phyloP scores from a whole-genome alignment of 2,329 filamentous ascomycete species.

The Simplicillium aogashimaense region DNA sequence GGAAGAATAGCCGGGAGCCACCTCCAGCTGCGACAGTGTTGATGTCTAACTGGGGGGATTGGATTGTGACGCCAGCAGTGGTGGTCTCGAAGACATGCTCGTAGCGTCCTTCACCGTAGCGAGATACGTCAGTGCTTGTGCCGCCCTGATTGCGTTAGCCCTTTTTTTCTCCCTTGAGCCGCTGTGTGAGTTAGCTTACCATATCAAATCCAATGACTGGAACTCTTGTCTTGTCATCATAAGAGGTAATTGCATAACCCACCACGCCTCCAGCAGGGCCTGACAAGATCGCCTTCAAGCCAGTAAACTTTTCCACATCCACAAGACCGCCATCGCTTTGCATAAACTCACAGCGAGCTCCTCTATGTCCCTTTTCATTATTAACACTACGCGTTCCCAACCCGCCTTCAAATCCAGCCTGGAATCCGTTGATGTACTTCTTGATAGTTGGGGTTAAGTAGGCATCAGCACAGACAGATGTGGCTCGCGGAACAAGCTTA shows the following conservation, averaged over 20 bases:
- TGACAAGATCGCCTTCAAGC: conserved; percentile 74
- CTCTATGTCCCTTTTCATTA: conserved; percentile 51
- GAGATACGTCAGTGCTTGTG: conserved; percentile 82
- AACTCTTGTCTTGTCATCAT: conserved; percentile 70
- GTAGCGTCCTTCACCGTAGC: conserved; percentile 76
- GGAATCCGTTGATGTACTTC: conserved; percentile 58
- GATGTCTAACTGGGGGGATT: conserved; percentile 86
- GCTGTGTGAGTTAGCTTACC: conserved; percentile 26
- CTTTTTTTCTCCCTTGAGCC: not conserved
- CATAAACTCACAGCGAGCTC: conserved; percentile 89
- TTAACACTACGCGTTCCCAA: conserved; percentile 68
- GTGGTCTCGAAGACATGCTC: conserved; percentile 94
- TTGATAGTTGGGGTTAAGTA: conserved; percentile 32
- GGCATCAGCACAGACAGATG: conserved; percentile 32
- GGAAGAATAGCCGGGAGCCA: conserved; percentile 76
- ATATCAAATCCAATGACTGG: conserved; percentile 95
- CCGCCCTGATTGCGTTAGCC: conserved; percentile 43
- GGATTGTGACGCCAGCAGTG: conserved; percentile 87
- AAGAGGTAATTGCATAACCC: conserved; percentile 84
- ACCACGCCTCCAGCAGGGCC: conserved; percentile 91
- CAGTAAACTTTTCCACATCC: conserved; percentile 73
- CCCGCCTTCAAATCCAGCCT: conserved; percentile 70
- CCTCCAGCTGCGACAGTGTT: conserved; percentile 91
- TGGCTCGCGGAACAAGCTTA: conserved; percentile 30
- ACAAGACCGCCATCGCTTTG: conserved; percentile 71